Evolutionary conservation across 2,329 filamentous ascomycete genomes (phyloP), one percentile per base, ranked within the genome.

Genomic region (Botrytis elliptica): DNA sequence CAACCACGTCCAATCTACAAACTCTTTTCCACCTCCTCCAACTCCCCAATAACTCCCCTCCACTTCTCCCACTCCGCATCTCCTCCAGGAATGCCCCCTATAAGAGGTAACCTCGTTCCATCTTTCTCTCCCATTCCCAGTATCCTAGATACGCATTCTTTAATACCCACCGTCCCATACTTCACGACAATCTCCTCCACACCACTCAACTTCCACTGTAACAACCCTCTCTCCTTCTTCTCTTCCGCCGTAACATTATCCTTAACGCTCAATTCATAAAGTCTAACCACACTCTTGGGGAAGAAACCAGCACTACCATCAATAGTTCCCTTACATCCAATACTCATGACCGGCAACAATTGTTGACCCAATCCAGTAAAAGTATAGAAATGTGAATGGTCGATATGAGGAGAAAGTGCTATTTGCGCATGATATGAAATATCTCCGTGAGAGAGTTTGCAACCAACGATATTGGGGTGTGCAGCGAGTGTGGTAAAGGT

Each of bases 401-500:
- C 87, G 79, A 92, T 90, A 66, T 84, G 80, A 0, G 89, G 89
- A 77, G 86, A 87, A 6, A 86, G 84, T 6, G 88, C 88, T 74
- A 91, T 86, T 80, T 91, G 87, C 7, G 87, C 85, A 79, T 91
- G 89, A 77, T 87, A 85, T n/a, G 89, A 90, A 65, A 91, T 85
- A 79, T 91, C 88, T 69, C 89, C 89, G 80, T 92, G 90, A 0
- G 89, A 91, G 77, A 92, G 87, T 82, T 92, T 92, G 82, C 88
- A 90, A 69, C 90, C 90, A 6, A 91, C 89, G 74, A 92, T 91
- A 79, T 92, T 92, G 44, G 88, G 85, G 79, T 92, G 90, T 72
- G 85, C 83, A 10, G 90, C 85, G 40, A 92, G 87, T 0, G 79
- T 81, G 29, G 81, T 88, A 78, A 88, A 90, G 0, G 89, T 89